A percentile compares a stretch with the other conserved stretches of the same genome.
Evolutionary conservation across 306 rosid genomes (phyloP).

Genomic region (Cicer judaicum): DNA sequence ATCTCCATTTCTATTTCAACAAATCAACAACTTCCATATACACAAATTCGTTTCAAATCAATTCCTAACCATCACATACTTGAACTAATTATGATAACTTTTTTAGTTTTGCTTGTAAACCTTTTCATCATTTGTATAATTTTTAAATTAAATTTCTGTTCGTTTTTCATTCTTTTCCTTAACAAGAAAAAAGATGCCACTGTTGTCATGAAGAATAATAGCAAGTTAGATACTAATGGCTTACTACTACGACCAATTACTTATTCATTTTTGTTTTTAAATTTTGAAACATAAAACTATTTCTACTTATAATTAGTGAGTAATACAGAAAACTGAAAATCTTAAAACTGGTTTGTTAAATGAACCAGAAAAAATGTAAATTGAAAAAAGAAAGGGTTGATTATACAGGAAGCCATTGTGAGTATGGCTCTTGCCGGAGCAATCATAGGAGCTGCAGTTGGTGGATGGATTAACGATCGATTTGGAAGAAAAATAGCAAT

Average conservation of each 20-base stretch:
- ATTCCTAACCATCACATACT: not conserved
- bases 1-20: not conserved
- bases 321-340: not conserved
- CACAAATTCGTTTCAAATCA: too few relatives aligned
- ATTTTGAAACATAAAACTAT: not conserved
- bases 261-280: not conserved
- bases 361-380: not conserved
- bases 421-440: slow-evolving; percentile 74
- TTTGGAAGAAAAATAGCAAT: slow-evolving; percentile 57
- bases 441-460: slow-evolving; percentile 61
- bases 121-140: too few relatives aligned
- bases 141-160: not conserved
- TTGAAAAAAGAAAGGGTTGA: not conserved
- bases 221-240: not conserved
- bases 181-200: not conserved
- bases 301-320: not conserved
- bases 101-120: too few relatives aligned
- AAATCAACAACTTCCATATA: not conserved
- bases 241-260: not conserved
- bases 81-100: not conserved
- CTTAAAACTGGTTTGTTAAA: not conserved
- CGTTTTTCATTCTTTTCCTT: not conserved
- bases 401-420: slow-evolving; percentile 59
- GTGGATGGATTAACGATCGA: slow-evolving; percentile 65
- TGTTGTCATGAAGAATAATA: not conserved